Evolutionary conservation across 495 filamentous ascomycete species (phyloP), one percentile per base, ranked within the genome.

Genomic region (Lasiosphaeriaceae sp.): DNA sequence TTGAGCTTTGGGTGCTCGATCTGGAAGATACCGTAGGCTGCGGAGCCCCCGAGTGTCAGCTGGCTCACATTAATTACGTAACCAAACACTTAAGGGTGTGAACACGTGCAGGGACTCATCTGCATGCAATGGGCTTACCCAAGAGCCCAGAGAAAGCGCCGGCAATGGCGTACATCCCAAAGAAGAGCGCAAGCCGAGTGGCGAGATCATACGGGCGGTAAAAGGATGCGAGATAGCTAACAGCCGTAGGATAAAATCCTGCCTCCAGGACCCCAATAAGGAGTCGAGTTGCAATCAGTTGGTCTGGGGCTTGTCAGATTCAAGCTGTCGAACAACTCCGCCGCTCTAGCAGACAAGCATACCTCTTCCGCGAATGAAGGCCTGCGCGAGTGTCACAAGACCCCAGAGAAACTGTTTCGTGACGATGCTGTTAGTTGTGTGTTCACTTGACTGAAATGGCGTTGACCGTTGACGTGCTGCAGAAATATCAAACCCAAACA

Each of bases 141-240:
- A 31, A 31, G 9, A 31, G 26, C 26, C 26, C 34, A 74, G 62
- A 46, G 29, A 85, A 74, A 1, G 81, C 82, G 2, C 80, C 80
- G 11, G 81, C 81, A 37, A 84, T 72, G 11, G 81, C 81, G 49
- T 74, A 82, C 63, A 81, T 80, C 11, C 80, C 79, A 52, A 78
- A 85, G 62, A 84, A 84, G 48, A 83, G 60, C 20, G 68, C 76
- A 7, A 85, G 65, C 1, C 82, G 71, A 19, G 69, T 66, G 2
- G 73, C 82, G 35, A 85, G 78, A 56, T 83, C 80, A 57, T 71
- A 80, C 3, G 80, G 71, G 19, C 76, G 77, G 57, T 84, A 84
- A 65, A 84, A 83, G 1, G 77, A 60, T 6, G 75, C 75, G 19
- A 82, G 69, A 55, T 83, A 84, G 19, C 72, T 76, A 16, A 83